A percentile compares a stretch with the other conserved stretches of the same genome.
phyloP scores from a whole-genome alignment of 768 basidiomycete species.

The Pilatotrama ljubarskyi region DNA sequence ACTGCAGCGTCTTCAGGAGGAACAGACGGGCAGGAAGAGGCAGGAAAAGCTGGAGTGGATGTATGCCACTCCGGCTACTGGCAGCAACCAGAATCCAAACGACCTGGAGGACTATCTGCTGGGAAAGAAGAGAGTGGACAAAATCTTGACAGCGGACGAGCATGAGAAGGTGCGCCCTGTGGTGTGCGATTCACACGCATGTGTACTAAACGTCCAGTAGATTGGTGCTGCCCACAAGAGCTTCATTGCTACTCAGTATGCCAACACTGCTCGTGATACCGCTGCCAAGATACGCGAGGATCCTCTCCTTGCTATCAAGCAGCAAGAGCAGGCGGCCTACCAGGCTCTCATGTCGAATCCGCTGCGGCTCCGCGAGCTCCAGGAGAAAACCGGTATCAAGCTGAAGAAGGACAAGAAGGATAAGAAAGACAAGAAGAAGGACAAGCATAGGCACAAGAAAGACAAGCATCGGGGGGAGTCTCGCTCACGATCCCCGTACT shows the following conservation, averaged over 20 bases:
- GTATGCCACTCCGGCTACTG: conserved; percentile 96
- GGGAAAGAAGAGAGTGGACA: conserved; percentile 97
- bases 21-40: conserved; percentile 91
- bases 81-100: conserved; percentile 81
- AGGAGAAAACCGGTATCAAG: conserved; percentile 79
- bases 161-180: conserved; percentile 69
- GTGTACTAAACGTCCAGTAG: conserved; percentile 38
- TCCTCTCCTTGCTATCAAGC: conserved; percentile 95
- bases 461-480: conserved; percentile 29
- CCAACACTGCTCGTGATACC: conserved; percentile 85
- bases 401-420: conserved; percentile 74
- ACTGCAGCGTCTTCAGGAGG: conserved; percentile 92
- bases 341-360: conserved; percentile 86
- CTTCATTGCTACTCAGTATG: conserved; percentile 94
- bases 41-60: conserved; percentile 98
- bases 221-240: conserved; percentile 86
- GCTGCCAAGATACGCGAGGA: conserved; percentile 96
- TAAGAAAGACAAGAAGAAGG: conserved; percentile 60
- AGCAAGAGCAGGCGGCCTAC: conserved; percentile 93
- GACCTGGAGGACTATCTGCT: conserved; percentile 96
- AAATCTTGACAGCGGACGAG: conserved; percentile 89
- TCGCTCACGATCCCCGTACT: conserved; percentile 27
- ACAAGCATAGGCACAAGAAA: conserved; percentile 34
- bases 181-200: background rate
- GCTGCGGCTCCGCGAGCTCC: conserved; percentile 77